Base-by-base conservation (phyloP, 768 basidiomycete genomes). In the Podaxis sp. region DNA sequence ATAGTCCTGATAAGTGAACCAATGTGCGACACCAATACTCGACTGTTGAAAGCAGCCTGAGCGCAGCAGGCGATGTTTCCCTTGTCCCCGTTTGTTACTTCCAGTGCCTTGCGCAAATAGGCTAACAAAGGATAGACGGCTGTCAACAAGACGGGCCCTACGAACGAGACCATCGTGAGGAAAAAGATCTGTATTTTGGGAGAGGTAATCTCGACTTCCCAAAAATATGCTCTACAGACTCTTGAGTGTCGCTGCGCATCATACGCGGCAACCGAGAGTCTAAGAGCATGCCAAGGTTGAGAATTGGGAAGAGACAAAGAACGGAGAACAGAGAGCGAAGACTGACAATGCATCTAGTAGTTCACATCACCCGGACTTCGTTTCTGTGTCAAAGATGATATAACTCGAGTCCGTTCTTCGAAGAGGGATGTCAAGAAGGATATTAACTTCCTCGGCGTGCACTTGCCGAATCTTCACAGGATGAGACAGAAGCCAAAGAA, bases 111-210 rank as follows among this genome's bases (percentile, higher is more conserved):
- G 66, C 7, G 80, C 72, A 36, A 78, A 73, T 46, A 77, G 74
- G 53, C 75, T 75, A 19, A 77, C 70, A 61, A 79, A 80, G 1
- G 78, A 78, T 76, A 78, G 40, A 79, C 75, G 13, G 79, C 79
- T 2, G 75, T 74, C 6, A 73, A 71, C 0, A 76, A 74, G 17
- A 80, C 63, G 13, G 78, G 77, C 22, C 76, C 77, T 22, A 74
- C 69, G 8, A 74, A 63, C 55, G 76, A 77, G 12, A 79, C 70
- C 22, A 76, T 56, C 3, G 76, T 64, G 5, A 80, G 67, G 33
- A 81, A 73, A 68, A 68, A 71, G 15, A 79, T 70, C 55, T 80
- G 80, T 15, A 77, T 26, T 38, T 72, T 78, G 7, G 80, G 80
- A 0, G 80, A 65, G 1, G 79, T 77, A 52, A n/a, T 26, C 39